Conservation (phyloP, 805 yeast genomes). For the Wickerhamomyces xylosicus region DNA sequence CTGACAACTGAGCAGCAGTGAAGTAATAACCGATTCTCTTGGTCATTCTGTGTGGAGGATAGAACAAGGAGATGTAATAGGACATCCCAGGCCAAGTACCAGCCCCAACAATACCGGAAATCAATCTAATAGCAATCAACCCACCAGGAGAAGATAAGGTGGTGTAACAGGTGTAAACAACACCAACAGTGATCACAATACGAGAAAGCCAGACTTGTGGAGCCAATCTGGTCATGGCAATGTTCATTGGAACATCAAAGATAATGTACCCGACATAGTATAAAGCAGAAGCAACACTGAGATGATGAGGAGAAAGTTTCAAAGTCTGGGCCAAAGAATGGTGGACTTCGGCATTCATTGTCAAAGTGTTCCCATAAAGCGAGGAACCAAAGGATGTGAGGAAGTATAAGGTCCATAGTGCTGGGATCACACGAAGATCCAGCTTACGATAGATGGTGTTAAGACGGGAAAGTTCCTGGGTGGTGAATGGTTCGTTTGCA, state of each 20-base stretch:
- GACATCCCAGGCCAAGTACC: conserved; percentile 91
- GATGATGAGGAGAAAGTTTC: conserved; percentile 41
- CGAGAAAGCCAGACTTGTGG: conserved; percentile 83
- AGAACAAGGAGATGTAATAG: conserved; percentile 76
- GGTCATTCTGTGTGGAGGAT: conserved; percentile 69
- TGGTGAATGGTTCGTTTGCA: conserved; percentile 14
- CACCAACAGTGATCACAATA: conserved; percentile 66
- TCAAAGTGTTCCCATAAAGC: conserved; percentile 69
- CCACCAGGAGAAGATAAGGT: conserved; percentile 49
- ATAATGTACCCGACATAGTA: conserved; percentile 76
- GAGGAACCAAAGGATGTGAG: conserved; percentile 69
- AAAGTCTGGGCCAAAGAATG: conserved; percentile 53
- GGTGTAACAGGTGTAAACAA: conserved; percentile 66
- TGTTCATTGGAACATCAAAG: conserved; percentile 83
- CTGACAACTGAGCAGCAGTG: conserved; percentile 87
- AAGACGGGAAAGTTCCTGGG: conserved; percentile 25
- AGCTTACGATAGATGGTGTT: conserved; percentile 50
- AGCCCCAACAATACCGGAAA: conserved; percentile 71
- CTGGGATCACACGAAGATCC: conserved; percentile 69
- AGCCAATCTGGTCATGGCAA: conserved; percentile 70
- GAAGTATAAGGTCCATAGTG: conserved; percentile 72
- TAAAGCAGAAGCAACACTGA: conserved; percentile 68
- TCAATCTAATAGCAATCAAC: conserved; percentile 58
- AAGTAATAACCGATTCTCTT: conserved; percentile 79
- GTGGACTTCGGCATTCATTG: conserved; percentile 57